These are phyloP conservation scores for Colletotrichum cereale DNA, from an alignment of 2,329 filamentous ascomycete genomes.

Conservation along the genomic window DNA sequence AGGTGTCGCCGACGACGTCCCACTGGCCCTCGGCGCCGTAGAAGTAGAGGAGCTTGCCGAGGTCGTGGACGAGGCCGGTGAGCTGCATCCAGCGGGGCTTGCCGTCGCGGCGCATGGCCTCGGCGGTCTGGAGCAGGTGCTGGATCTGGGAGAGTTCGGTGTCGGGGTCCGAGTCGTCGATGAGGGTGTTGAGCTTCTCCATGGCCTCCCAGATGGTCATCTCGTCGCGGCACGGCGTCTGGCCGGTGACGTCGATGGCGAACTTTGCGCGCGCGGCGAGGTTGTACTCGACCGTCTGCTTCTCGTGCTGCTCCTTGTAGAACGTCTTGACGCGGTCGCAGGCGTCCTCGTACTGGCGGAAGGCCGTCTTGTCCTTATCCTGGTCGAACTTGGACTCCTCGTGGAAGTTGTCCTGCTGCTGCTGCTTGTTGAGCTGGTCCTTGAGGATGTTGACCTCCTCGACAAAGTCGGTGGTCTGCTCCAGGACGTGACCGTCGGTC, in stretches of 20 bases:
- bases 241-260: slow-evolving; percentile 65
- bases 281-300: slow-evolving; percentile 88
- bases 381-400: slow-evolving; percentile 76
- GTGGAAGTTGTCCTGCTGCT: slow-evolving; percentile 44
- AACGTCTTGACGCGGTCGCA: slow-evolving; percentile 89
- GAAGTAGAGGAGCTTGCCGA: slow-evolving; percentile 85
- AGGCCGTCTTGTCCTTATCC: slow-evolving; percentile 82
- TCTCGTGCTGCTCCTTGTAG: slow-evolving; percentile 79
- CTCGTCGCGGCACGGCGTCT: slow-evolving; percentile 71
- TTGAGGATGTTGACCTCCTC: slow-evolving; percentile 69
- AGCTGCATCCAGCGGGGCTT: slow-evolving; percentile 88
- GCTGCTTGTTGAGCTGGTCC: slow-evolving; percentile 45
- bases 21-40: slow-evolving; percentile 89
- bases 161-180: slow-evolving; percentile 93
- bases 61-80: slow-evolving; percentile 81
- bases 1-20: slow-evolving; percentile 92
- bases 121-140: slow-evolving; percentile 88
- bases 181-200: slow-evolving; percentile 90
- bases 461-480: slow-evolving; percentile 60
- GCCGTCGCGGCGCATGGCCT: slow-evolving; percentile 88
- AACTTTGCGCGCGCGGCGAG: slow-evolving; percentile 76
- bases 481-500: slow-evolving; percentile 52
- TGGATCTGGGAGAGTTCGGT: slow-evolving; percentile 90
- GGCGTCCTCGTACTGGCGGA: slow-evolving; percentile 86
- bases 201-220: slow-evolving; percentile 94